phyloP scores from a whole-genome alignment of 2,329 filamentous ascomycete species.

The Aspergillus amoenus region DNA sequence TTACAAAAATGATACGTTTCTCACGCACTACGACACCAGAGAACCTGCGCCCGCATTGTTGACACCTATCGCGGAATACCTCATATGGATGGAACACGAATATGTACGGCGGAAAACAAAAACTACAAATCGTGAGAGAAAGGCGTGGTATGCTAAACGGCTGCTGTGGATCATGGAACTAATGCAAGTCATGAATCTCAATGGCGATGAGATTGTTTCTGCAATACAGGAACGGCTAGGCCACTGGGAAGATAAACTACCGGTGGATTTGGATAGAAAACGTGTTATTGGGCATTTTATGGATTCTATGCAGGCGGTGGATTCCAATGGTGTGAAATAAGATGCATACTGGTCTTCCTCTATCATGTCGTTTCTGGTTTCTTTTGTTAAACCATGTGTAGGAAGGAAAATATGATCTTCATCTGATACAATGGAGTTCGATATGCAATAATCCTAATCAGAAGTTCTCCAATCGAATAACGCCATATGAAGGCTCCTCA shows the following conservation, averaged over 20 bases:
- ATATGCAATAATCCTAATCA: background rate
- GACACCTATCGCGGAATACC: background rate
- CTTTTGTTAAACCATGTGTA: no score
- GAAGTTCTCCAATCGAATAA: conserved; percentile 14
- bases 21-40: no score
- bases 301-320: rapidly evolving
- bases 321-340: background rate
- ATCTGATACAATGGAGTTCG: no score
- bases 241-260: rapidly evolving
- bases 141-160: background rate
- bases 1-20: background rate
- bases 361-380: no score
- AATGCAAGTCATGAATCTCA: background rate
- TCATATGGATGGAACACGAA: background rate
- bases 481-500: conserved; percentile 13
- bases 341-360: no score
- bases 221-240: background rate
- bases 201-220: background rate
- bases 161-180: background rate
- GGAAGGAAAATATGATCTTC: no score
- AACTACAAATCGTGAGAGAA: background rate
- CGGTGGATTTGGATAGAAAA: rapidly evolving
- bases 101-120: background rate
- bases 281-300: background rate
- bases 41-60: background rate